Base-by-base conservation (phyloP, 176 grass and related monocot genomes). In the Leersia perrieri region DNA sequence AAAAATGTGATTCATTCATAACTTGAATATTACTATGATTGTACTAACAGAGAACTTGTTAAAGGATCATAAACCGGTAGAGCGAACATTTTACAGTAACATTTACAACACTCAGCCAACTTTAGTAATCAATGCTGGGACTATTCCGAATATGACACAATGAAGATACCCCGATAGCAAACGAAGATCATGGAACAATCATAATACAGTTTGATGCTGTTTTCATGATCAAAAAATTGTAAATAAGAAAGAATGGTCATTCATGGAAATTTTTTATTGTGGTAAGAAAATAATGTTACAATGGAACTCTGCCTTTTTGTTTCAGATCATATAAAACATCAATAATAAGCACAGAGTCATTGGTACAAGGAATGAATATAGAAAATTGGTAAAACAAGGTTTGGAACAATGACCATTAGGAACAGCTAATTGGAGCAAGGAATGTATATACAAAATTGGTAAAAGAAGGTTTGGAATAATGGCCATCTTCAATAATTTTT, bases 151-250 rank as follows among this genome's bases (percentile, higher is more conserved):
- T n/a, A 63, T 51, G 32, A 41, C 40, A 63, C 20, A 35, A 70
- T 38, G 26, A 31, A 70, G 20, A 73, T 73, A 30, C 9, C 20
- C 16, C 69, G 63, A 64, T 26, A 63, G 18, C 5, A 72, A 30
- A 51, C 16, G 14, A 73, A 72, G 13, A 20, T 61, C 42, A 64
- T 38, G 7, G 18, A 80, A 76, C 38, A 69, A 74, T 63, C 33
- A 71, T 16, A 44, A 33, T 62, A 71, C 51, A 71, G 66, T 78
- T 85, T 36, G 9, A 72, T 29, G 28, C 62, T 72, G 26, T 33
- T 77, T 82, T 57, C 49, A 70, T 14, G 3, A 64, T 61, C 60
- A 25, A 20, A 27, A 2, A 75, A 35, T 26, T 22, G 11, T 9
- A 79, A 68, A 32, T 44, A 66, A 79, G 18, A 51, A 29, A 14